phyloP scores from a whole-genome alignment of 1,284 basidiomycete genomes.

The Malassezia restricta region DNA sequence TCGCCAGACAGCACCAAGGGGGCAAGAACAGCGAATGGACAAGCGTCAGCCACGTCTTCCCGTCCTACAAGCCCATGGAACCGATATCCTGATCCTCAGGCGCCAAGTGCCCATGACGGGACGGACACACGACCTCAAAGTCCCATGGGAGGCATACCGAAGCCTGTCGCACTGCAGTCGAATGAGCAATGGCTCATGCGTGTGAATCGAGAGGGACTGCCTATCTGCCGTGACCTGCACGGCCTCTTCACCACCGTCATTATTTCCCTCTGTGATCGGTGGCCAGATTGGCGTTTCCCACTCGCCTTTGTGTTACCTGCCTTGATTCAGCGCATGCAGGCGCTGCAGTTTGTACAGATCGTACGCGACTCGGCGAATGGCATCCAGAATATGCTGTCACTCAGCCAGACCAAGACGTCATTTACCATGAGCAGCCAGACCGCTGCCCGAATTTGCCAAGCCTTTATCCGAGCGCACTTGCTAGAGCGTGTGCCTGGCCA shows the following conservation, averaged over 20 bases:
- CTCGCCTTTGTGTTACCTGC: constrained; percentile 91
- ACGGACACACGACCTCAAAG: not conserved
- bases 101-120: not conserved
- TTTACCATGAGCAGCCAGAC: constrained; percentile 99
- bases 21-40: not conserved
- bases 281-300: constrained; percentile 47
- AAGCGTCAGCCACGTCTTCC: not conserved
- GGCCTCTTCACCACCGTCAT: constrained; percentile 95
- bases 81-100: not conserved
- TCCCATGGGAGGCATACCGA: not conserved
- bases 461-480: constrained; percentile 95
- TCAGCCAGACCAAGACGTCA: constrained; percentile 96
- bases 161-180: constrained; percentile 11
- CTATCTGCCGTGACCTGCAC: constrained; percentile 66
- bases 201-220: constrained; percentile 10
- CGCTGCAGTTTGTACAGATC: constrained; percentile 96
- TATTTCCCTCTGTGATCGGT: constrained; percentile 58
- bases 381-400: constrained; percentile 90
- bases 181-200: constrained; percentile 16
- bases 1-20: not conserved
- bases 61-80: not conserved
- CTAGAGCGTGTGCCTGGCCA: constrained; percentile 55
- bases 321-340: constrained; percentile 81
- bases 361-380: constrained; percentile 94
- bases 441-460: constrained; percentile 98